Evolutionary conservation across 345 rosid genomes (phyloP).

Genomic region (Linum trigynum): DNA sequence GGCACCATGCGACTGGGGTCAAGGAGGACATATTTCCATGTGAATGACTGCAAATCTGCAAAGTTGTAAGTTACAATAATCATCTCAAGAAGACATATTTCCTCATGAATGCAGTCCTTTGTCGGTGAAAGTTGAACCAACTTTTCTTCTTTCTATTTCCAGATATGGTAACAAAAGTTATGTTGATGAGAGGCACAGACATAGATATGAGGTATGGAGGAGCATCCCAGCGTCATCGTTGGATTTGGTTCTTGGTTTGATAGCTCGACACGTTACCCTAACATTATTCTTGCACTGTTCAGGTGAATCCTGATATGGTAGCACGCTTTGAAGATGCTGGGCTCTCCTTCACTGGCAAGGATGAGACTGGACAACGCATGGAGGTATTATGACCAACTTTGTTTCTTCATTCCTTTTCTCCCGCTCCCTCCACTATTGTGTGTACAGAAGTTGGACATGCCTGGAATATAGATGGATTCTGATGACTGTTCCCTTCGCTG

Average conservation of each 20-base stretch:
- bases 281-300: background rate
- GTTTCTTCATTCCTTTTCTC: background rate
- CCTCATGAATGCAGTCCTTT: background rate
- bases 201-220: constrained; percentile 7
- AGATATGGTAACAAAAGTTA: constrained; percentile 5
- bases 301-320: constrained; percentile 13
- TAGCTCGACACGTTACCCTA: background rate
- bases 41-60: constrained; percentile 5
- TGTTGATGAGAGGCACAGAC: constrained; percentile 9
- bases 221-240: background rate
- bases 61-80: background rate
- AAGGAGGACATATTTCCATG: constrained; percentile 7
- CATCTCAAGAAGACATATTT: background rate
- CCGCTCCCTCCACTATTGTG: background rate
- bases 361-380: constrained; percentile 8
- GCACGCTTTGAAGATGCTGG: constrained; percentile 10
- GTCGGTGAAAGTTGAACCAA: background rate
- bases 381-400: background rate
- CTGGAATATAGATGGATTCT: background rate
- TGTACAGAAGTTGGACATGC: background rate
- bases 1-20: constrained; percentile 12
- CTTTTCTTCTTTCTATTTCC: background rate
- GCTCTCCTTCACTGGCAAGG: constrained; percentile 6
- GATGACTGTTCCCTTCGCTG: background rate
- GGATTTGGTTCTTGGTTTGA: background rate